These are phyloP conservation scores for Ceratocystis lukuohia DNA, from an alignment of 2,329 filamentous ascomycete species.

Conservation along the genomic window DNA sequence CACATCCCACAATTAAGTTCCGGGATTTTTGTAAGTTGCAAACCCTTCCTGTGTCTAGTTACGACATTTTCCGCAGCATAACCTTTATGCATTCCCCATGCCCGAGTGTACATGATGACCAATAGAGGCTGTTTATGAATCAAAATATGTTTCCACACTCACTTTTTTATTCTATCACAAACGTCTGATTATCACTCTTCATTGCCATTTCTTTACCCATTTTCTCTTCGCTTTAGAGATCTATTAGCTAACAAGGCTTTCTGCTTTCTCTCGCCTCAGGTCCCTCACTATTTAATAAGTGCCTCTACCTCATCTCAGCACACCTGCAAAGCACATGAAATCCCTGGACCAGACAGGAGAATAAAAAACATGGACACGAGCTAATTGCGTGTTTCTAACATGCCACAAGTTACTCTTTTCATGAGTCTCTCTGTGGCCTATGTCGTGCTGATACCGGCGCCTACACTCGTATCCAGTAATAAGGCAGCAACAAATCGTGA, in stretches of 20 bases:
- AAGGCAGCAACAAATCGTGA: background rate
- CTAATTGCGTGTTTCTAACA: background rate
- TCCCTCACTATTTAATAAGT: background rate
- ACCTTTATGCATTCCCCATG: background rate
- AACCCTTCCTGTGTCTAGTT: constrained; percentile 15
- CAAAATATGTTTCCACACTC: constrained; percentile 19
- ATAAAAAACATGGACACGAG: background rate
- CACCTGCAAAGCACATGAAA: background rate
- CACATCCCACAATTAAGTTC: background rate
- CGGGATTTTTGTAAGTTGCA: constrained; percentile 21
- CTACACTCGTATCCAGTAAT: background rate
- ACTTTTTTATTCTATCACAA: constrained; percentile 20
- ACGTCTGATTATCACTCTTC: constrained; percentile 18
- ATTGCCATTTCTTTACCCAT: background rate
- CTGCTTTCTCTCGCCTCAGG: background rate
- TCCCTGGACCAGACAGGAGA: constrained; percentile 20
- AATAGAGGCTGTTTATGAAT: constrained; percentile 37
- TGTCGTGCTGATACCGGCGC: background rate
- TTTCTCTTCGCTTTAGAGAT: constrained; percentile 13
- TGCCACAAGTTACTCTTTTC: constrained; percentile 4
- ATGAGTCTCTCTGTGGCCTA: constrained; percentile 5
- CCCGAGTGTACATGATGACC: constrained; percentile 29
- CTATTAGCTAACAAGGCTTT: constrained; percentile 14
- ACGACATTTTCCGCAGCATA: background rate
- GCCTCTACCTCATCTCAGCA: background rate